Evolutionary conservation across 192 early-diverging fungal species (phyloP), one percentile per base, ranked within the genome.

Genomic region (Dispira simplex): DNA sequence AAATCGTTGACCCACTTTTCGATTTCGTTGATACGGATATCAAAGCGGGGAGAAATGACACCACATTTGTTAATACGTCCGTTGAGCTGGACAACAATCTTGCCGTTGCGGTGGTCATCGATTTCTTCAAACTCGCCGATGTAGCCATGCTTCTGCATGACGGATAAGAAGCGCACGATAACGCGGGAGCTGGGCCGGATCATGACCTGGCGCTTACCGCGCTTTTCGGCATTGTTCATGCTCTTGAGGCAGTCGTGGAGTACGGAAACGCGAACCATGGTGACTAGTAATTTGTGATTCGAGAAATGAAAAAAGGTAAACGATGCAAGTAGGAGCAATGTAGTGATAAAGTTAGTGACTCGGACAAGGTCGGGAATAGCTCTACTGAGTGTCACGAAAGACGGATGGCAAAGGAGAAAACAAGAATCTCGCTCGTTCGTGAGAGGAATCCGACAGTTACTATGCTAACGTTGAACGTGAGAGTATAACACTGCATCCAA

Each of bases 1-100:
- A 98, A 85, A 82, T 94, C 89, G 79, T 85, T 83, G 73, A 92
- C 86, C 92, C 91, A 96, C 79, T 90, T 93, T 80, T 98, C 96
- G 67, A 98, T 80, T 68, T 94, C 90, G 70, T 79, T 74, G 66
- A 92, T 77, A 85, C 93, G 89, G 78, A 98, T 84, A 79, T 95
- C 91, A 86, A 96, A 98, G 70, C 96, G 91, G 69, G 96, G 93
- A 46, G 91, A 95, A 77, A 96, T 96, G 75, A 95, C 95, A 80
- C 93, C 92, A 81, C 91, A 95, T 86, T 98, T 98, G 91, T 98
- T 98, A 69, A 98, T 77, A 71, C 96, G 93, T 69, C 96, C 93
- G 70, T 88, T 92, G 65, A 98, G 89, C 80, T 98, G 96, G 70
- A 98, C 85, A 51, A 98, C 90, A 67, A 98, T 92, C 89, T 96